A percentile compares a stretch with the other conserved stretches of the same genome.
These are phyloP conservation scores for Dryas octopetala DNA, from an alignment of 306 rosid species.

Conservation along the genomic window DNA sequence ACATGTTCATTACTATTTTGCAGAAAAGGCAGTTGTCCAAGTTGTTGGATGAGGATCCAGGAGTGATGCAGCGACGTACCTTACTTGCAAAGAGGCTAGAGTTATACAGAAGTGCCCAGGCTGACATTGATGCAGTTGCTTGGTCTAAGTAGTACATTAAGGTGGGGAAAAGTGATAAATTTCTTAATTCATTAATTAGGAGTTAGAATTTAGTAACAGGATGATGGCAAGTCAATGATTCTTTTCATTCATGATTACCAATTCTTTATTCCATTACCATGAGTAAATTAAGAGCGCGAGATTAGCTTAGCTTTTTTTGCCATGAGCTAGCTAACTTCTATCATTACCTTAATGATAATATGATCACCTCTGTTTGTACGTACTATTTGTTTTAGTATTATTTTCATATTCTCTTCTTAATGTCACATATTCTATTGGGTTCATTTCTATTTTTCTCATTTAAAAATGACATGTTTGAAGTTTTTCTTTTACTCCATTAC, in stretches of 20 bases:
- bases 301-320: not conserved
- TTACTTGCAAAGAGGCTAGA: constrained; percentile 38
- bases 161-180: not conserved
- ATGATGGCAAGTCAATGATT: not conserved
- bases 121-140: constrained; percentile 42
- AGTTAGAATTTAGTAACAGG: not conserved
- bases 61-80: constrained; percentile 44
- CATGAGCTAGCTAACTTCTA: not conserved
- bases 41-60: constrained; percentile 44
- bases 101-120: constrained; percentile 42
- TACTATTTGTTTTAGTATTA: not conserved
- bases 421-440: not conserved
- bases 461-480: too few relatives aligned
- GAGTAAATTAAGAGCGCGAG: not conserved
- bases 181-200: not conserved
- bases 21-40: constrained; percentile 37
- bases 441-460: not conserved
- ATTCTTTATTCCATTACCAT: not conserved
- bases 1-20: not conserved
- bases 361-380: not conserved
- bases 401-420: not conserved
- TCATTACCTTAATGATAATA: not conserved
- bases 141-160: constrained; percentile 28
- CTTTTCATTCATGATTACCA: constrained; percentile 7
- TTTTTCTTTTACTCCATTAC: too few relatives aligned